Evolutionary conservation across 805 yeast genomes (phyloP), one percentile per base, ranked within the genome.

Genomic region (Metschnikowia koreensis): DNA sequence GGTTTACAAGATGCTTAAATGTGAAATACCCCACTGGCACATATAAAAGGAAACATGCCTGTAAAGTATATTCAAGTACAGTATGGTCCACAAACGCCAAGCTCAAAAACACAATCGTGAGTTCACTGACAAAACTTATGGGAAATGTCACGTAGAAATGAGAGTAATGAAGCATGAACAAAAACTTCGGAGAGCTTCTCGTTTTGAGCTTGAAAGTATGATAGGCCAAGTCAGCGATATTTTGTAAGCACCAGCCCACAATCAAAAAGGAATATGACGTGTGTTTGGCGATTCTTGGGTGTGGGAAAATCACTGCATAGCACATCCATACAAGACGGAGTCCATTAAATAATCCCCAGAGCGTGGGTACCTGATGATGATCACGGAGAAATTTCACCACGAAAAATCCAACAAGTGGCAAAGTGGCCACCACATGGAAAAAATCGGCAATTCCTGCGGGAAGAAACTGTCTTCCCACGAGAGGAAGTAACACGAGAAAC

Each of bases 391-490:
- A 41, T 15, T 47, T 55, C 36, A 63, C 60, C 16, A 54, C 13
- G 29, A 65, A 46, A 33, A 64, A 57, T 6, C 64, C 67, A 2
- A 65, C 44, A 15, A 72, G 57, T 10, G 78, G 77, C 8, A 68
- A 52, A 16, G 70, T 51, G 1, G 77, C 56, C 29, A 74, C 73
- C 10, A 68, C 67, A 44, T 74, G 78, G 58, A 83, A 79, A 66
- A 83, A 86, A 57, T 81, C 87, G 42, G 88, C 87, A 11, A 86
- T 81, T 0, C 89, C 91, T 7, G 86, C 89, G 1, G 90, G 87
- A 17, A 86, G 65, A 57, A 83, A 86, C 56, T 72, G 73, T 33
- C 82, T 66, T 0, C 89, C 87, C n/a, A 83, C 89, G 27, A 86
- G 66, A 0, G 89, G 88, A 42, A 81, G 67, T 31, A 86, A 67